Evolutionary conservation across 2,329 filamentous ascomycete genomes (phyloP).

Genomic region (Xylariaceae sp.): DNA sequence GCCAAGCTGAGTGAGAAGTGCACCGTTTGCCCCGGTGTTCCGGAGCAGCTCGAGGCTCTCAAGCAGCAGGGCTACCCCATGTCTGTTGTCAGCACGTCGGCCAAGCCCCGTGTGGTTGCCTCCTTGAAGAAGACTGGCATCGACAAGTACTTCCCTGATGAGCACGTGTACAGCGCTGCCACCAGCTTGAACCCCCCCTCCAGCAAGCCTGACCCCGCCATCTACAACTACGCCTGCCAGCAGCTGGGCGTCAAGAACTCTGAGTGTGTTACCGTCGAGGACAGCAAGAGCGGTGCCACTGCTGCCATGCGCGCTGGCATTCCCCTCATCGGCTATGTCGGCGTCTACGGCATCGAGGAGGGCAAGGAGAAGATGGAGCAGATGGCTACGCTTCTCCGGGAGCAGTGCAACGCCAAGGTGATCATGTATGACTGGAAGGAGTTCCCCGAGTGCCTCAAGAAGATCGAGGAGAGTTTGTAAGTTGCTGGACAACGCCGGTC

Average conservation of each 20-base stretch:
- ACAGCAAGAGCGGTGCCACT: constrained; percentile 65
- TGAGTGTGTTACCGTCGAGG: constrained; percentile 66
- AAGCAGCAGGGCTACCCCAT: constrained; percentile 55
- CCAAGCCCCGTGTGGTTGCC: constrained; percentile 62
- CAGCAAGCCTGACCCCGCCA: constrained; percentile 69
- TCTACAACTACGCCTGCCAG: constrained; percentile 65
- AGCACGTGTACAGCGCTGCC: constrained; percentile 67
- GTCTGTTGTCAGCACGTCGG: constrained; percentile 65
- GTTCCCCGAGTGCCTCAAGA: constrained; percentile 35
- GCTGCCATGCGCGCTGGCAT: constrained; percentile 66
- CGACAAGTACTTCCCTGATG: constrained; percentile 61
- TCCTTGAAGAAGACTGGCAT: constrained; percentile 63
- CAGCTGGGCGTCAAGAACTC: constrained; percentile 58
- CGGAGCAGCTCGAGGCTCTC: constrained; percentile 55
- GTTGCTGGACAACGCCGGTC: constrained; percentile 15
- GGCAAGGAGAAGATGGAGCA: constrained; percentile 48
- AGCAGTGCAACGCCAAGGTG: constrained; percentile 45
- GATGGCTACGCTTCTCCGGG: constrained; percentile 49
- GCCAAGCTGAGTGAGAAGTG: constrained; percentile 60
- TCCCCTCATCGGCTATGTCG: constrained; percentile 67
- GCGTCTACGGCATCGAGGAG: constrained; percentile 44
- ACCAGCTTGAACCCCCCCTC: constrained; percentile 62
- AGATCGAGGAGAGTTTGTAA: constrained; percentile 33
- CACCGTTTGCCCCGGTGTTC: constrained; percentile 55
- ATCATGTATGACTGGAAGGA: constrained; percentile 46